Conservation (phyloP, 306 rosid genomes). For the Vigna unguiculata region DNA sequence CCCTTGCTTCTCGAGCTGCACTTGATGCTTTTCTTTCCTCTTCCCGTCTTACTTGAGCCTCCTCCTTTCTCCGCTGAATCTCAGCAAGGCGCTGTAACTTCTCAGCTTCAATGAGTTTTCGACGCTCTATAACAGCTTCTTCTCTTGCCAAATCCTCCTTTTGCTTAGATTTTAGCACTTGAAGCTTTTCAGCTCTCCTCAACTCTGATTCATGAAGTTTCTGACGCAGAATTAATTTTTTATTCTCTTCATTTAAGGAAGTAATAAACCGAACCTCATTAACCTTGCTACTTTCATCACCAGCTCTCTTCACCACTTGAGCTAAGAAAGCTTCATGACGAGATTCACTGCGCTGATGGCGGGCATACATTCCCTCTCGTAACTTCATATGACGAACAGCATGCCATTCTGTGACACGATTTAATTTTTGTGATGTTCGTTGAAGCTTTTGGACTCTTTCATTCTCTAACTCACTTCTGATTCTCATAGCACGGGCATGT, state of each 20-base stretch:
- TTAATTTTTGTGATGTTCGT: constrained; percentile 87
- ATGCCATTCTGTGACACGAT: constrained; percentile 90
- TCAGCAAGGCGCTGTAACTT: constrained; percentile 98
- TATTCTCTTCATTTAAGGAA: constrained; percentile 94
- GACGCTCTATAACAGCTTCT: constrained; percentile 96
- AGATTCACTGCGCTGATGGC: constrained; percentile 95
- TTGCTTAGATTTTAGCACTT: constrained; percentile 92
- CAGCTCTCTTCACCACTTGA: constrained; percentile 98
- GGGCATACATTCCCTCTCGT: constrained; percentile 97
- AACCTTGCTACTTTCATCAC: constrained; percentile 98
- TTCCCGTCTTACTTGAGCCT: constrained; percentile 95
- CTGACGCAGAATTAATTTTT: constrained; percentile 87
- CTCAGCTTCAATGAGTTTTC: constrained; percentile 94
- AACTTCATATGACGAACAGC: constrained; percentile 92
- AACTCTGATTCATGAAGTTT: constrained; percentile 96
- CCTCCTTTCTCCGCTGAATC: constrained; percentile 96
- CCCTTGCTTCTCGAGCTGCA: constrained; percentile 97
- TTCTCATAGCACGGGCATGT: constrained; percentile 97
- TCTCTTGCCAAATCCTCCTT: constrained; percentile 98
- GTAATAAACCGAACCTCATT: constrained; percentile 98
- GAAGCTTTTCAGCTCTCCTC: constrained; percentile 98
- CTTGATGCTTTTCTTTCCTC: constrained; percentile 99
- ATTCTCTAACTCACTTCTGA: constrained; percentile 89
- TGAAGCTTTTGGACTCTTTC: constrained; percentile 98
- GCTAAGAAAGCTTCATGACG: constrained; percentile 98